phyloP scores from a whole-genome alignment of 2,329 filamentous ascomycete genomes.

The Emericellopsis atlantica region DNA sequence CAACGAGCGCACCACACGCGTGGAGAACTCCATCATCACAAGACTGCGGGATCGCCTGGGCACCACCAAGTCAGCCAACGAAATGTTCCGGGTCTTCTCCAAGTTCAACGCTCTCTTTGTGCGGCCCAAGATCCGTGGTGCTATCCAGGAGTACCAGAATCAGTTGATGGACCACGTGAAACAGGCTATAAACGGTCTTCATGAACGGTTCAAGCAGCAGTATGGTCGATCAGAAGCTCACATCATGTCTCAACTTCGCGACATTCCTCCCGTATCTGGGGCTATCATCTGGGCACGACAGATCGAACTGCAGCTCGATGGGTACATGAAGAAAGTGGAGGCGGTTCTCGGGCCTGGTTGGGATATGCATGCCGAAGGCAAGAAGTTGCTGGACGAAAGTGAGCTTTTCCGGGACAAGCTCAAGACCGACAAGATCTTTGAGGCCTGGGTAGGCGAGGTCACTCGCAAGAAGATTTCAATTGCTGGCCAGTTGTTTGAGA shows the following conservation, averaged over 20 bases:
- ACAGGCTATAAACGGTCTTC: conserved; percentile 81
- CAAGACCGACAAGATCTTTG: conserved; percentile 85
- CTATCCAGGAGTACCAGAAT: conserved; percentile 95
- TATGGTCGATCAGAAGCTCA: conserved; percentile 97
- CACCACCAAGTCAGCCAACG: conserved; percentile 92
- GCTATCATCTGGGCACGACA: conserved; percentile 97
- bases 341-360: conserved; percentile 91
- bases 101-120: conserved; percentile 99
- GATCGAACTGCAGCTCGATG: conserved; percentile 89
- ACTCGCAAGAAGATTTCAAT: conserved; percentile 82
- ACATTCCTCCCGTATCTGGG: conserved; percentile 88
- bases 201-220: conserved; percentile 97
- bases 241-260: conserved; percentile 93
- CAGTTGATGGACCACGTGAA: conserved; percentile 98
- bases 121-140: conserved; percentile 94
- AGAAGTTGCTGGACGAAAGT: conserved; percentile 85
- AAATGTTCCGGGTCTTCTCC: conserved; percentile 99
- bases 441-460: conserved; percentile 89
- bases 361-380: conserved; percentile 86
- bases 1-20: conserved; percentile 90
- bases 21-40: conserved; percentile 98
- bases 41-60: conserved; percentile 83
- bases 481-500: conserved; percentile 80
- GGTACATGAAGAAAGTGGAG: conserved; percentile 99
- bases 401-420: conserved; percentile 93